Conservation (phyloP, 2,329 filamentous ascomycete genomes). For the Claviceps sp. region DNA sequence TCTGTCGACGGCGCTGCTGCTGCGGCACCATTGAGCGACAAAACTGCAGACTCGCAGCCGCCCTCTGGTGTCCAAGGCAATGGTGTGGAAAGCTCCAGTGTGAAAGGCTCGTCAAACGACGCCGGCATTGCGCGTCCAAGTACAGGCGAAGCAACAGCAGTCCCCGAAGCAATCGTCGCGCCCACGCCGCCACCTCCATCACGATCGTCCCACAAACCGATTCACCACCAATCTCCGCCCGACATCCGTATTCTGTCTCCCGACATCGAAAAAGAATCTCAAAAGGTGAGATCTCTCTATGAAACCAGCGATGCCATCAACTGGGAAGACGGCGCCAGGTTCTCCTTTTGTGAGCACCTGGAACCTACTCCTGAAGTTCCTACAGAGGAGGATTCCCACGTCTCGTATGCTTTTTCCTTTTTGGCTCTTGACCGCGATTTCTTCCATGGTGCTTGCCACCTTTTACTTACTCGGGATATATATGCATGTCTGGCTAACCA, state of each 20-base stretch:
- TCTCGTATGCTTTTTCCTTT: constrained; percentile 42
- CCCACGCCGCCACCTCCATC: neutral
- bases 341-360: constrained; percentile 33
- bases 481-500: neutral
- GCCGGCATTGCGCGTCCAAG: neutral
- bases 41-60: neutral
- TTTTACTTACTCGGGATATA: neutral
- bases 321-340: constrained; percentile 38
- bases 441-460: neutral
- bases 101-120: neutral
- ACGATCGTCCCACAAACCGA: neutral
- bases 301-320: constrained; percentile 38
- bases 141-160: neutral
- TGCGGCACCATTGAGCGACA: neutral
- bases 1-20: neutral
- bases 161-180: constrained; percentile 2
- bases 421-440: constrained; percentile 15
- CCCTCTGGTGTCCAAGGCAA: neutral
- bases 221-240: constrained; percentile 18
- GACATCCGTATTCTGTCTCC: constrained; percentile 39
- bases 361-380: constrained; percentile 37
- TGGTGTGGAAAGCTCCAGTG: too few relatives aligned
- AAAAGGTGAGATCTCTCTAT: constrained; percentile 56
- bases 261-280: constrained; percentile 48
- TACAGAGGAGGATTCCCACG: constrained; percentile 38